These are phyloP conservation scores for Sporothrix inflata DNA, from an alignment of 2,329 filamentous ascomycete genomes.

Conservation along the genomic window DNA sequence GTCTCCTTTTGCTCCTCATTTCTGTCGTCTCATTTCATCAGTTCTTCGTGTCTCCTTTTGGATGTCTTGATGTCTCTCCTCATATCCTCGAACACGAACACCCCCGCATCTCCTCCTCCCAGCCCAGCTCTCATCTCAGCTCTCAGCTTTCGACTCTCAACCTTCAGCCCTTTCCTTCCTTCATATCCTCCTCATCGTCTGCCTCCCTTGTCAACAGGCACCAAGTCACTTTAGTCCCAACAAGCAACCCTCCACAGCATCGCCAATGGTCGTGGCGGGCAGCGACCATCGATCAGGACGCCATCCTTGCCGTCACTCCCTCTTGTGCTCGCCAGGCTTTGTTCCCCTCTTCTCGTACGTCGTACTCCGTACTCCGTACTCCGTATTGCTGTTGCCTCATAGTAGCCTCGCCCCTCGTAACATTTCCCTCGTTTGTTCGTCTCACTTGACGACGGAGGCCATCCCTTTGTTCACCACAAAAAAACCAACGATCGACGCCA, in stretches of 20 bases:
- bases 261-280: neutral
- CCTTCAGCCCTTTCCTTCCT: neutral
- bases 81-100: neutral
- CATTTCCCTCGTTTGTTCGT: neutral
- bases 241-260: neutral
- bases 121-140: neutral
- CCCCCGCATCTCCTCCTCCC: neutral
- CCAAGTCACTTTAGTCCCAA: neutral
- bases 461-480: neutral
- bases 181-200: neutral
- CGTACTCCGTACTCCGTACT: neutral
- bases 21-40: neutral
- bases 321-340: neutral
- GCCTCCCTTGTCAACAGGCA: neutral
- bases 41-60: neutral
- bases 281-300: neutral
- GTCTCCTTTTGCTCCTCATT: neutral
- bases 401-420: neutral
- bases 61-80: neutral
- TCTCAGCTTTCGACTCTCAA: neutral
- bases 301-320: neutral
- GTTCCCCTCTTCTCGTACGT: neutral
- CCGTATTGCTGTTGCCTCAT: neutral
- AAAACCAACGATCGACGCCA: conserved; percentile 1
- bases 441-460: neutral